phyloP scores from a whole-genome alignment of 2,329 filamentous ascomycete species.

The Microascus cirrosus region DNA sequence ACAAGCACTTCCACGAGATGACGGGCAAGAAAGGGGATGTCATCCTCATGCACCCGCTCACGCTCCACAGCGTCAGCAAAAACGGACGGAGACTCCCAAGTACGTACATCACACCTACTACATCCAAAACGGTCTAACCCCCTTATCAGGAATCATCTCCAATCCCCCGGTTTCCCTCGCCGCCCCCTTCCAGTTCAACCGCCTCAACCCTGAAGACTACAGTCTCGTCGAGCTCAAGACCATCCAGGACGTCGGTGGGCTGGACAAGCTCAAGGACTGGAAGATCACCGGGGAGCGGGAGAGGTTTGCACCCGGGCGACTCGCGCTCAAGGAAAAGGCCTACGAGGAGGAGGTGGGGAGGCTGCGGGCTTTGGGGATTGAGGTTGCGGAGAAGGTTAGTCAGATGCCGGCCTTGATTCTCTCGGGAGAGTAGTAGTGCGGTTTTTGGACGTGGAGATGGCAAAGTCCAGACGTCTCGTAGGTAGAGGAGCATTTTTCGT shows the following conservation, averaged over 20 bases:
- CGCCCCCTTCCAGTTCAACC: conserved; percentile 22
- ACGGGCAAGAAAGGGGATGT: conserved; percentile 43
- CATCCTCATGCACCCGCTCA: conserved; percentile 49
- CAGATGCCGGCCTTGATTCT: no score
- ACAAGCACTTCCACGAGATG: conserved; percentile 39
- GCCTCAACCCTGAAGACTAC: conserved; percentile 30
- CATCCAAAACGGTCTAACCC: conserved; percentile 15
- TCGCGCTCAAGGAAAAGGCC: conserved; percentile 2
- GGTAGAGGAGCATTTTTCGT: no score
- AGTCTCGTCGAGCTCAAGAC: conserved; percentile 46
- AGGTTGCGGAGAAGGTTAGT: no score
- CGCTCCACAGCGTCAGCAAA: conserved; percentile 41
- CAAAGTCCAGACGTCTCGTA: no score
- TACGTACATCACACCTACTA: no score
- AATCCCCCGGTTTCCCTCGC: conserved; percentile 30
- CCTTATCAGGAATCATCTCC: conserved; percentile 13
- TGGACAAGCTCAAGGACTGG: conserved; percentile 6
- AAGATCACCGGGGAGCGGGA: conserved; percentile 5
- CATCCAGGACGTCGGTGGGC: conserved; percentile 15
- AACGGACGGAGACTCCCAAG: neutral
- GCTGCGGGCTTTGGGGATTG: neutral
- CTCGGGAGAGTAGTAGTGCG: no score
- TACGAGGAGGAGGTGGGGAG: conserved; percentile 6
- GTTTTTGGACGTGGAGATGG: no score
- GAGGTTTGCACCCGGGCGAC: neutral